Evolutionary conservation across 1,284 basidiomycete genomes (phyloP).

Genomic region (Stygiomarasmius scandens): DNA sequence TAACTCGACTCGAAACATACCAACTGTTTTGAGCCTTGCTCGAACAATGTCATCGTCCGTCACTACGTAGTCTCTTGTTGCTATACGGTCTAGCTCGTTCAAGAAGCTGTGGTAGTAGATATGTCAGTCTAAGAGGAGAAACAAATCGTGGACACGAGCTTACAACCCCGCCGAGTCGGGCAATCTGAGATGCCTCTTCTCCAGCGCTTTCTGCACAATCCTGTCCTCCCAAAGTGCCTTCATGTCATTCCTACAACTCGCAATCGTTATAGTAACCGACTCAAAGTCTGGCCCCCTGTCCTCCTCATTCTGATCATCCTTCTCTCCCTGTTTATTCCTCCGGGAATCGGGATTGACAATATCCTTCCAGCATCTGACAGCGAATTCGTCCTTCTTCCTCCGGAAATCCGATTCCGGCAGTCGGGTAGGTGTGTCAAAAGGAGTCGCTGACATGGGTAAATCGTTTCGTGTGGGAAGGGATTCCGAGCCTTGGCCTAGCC

Average conservation of each 20-base stretch:
- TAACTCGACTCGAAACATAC: constrained; percentile 39
- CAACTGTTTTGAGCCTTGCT: constrained; percentile 61
- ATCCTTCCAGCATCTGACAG: constrained; percentile 45
- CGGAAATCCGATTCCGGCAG: constrained; percentile 19
- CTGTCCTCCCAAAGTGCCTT: constrained; percentile 58
- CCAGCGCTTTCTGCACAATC: constrained; percentile 49
- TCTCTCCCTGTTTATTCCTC: not conserved
- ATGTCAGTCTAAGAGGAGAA: no score
- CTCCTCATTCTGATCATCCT: not conserved
- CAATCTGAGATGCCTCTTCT: constrained; percentile 47
- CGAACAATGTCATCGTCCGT: constrained; percentile 67
- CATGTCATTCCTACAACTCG: constrained; percentile 60
- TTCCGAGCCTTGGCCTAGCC: constrained; percentile 38
- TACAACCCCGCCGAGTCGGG: constrained; percentile 63
- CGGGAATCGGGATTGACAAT: constrained; percentile 34
- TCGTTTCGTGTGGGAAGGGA: constrained; percentile 30
- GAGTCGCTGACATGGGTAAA: constrained; percentile 40
- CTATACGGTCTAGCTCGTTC: constrained; percentile 61
- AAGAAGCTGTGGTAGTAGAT: constrained; percentile 47
- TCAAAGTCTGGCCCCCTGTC: constrained; percentile 27
- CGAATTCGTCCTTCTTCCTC: constrained; percentile 34
- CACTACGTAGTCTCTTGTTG: constrained; percentile 51
- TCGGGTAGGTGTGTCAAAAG: constrained; percentile 40
- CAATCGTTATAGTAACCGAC: constrained; percentile 46
- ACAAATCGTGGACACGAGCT: constrained; percentile 24